Evolutionary conservation across 768 basidiomycete genomes (phyloP), one percentile per base, ranked within the genome.

Genomic region (Boletus vermiculosoides): DNA sequence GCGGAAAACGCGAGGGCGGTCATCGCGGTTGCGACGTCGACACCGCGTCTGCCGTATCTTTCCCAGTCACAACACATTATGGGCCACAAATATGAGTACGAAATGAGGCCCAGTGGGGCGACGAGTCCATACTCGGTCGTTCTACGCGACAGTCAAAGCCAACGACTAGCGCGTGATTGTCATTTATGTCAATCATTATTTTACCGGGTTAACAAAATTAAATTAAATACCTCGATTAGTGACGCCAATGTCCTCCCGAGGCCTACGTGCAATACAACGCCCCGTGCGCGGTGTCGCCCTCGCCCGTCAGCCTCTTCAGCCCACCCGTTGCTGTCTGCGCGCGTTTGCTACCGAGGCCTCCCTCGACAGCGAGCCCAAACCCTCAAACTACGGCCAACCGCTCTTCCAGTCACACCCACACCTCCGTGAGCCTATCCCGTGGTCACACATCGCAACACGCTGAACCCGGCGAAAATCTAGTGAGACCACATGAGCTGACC

Each of bases 341-440:
- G 45, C 65, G 20, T 73, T 76, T 61, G 75, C 76, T n/a, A 74
- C 77, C 13, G 73, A 65, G 30, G 68, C 60, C 10, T 23, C 18
- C 41, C 13, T 67, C 40, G 66, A 68, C 47, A 45, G 59, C 39
- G 64, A 70, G 30, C 64, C 58, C 44, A 94, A 93, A 71, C 92
- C 92, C 3, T 85, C 92, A 8, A 71, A 74, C 33, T 90, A 83
- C 63, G 93, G 93, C 0, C 94, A 96, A 68, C 92, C 94, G 0
- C 76, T 87, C 12, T 80, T 78, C 20, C 74, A 77, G 22, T 91
- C 91, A 0, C 94, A 97, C 69, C 88, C 93, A 1, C 92, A 96
- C 72, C 82, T 97, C 30, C 62, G 86, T 87, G 58, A 60, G 80
- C 75, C 28, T 18, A 10, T 39, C 23, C 50, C 36, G 12, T 22